Evolutionary conservation across 495 filamentous ascomycete genomes (phyloP), one percentile per base, ranked within the genome.

Genomic region (Trichoderma erinaceum): DNA sequence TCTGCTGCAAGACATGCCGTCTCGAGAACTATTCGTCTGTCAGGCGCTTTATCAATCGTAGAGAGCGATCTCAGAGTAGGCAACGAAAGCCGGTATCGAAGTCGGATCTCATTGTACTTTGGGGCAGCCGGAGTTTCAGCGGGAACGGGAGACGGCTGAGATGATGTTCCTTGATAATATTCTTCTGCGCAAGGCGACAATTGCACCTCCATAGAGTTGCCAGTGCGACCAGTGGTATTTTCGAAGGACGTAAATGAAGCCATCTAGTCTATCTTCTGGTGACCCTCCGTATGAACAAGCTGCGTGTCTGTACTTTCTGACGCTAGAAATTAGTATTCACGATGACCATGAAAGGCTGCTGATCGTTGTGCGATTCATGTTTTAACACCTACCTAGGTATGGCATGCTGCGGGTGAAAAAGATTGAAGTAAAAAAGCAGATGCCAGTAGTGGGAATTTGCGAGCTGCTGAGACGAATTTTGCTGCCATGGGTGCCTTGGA

Each of bases 1-100:
- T 95, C 90, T 52, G 82, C 85, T 73, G 66, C 66, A 12, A 25
- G 48, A n/a, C 50, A 27, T 16, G 66, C 66, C 1, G 27, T 50
- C 66, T 68, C 29, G 50, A 68, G 66, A 23, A 68, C 35, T n/a
- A 15, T 68, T 41, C 50, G 52, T 7, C 66, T 32, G 18, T 65
- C 63, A 21, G 66, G 32, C 41, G 50, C 38, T 21, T 41, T 23
- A 0, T 38, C 29, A 23, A 68, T 50, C 1, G 50, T 25, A 16
- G 52, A 61, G 8, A 68, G 50, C 18, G 56, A 41, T 13, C 25
- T 41, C 1, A 68, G 18, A 35, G 66, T 68, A 1, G 66, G 52
- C 35, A 41, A 7, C 3, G 66, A 68, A 1, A 68, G 66, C 52
- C 43, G 52, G n/a, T 68, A 68, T 41, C 63, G 63, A 41, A 65